Evolutionary conservation across 2,329 filamentous ascomycete species (phyloP), one percentile per base, ranked within the genome.

Genomic region (Balansia obtecta): DNA sequence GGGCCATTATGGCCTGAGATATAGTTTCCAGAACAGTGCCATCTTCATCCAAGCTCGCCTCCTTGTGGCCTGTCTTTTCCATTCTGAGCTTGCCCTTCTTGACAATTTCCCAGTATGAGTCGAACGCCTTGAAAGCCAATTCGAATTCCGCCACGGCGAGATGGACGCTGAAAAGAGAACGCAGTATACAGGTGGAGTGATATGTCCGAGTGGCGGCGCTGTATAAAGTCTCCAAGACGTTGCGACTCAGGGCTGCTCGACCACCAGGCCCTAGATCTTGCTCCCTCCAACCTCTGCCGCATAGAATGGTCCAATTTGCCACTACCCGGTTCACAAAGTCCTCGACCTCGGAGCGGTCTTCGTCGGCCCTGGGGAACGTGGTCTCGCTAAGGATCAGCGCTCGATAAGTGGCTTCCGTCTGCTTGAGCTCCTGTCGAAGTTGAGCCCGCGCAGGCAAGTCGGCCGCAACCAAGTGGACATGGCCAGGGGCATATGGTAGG

Each of bases 201-300:
- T 93, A 98, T 0, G 90, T 95, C 66, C 93, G 95, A 10, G 86
- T 88, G 8, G 91, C 88, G 20, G 90, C 88, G 39, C 85, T 85
- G 66, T 97, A 98, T 7, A 98, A 74, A 30, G 89, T 86, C 65
- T 93, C 90, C 40, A 98, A 76, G 33, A 94, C 82, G 47, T 82
- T 82, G 49, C 85, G 81, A 55, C 86, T 86, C 16, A 91, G 71
- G 20, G 76, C 80, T 60, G 84, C 81, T 58, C 88, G 86, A 9
- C 89, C 90, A 6, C 86, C 88, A 59, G 84, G 80, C 3, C 88
- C 89, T 30, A 96, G 74, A 56, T 95, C 88, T 49, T 81, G 71
- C 55, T 95, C 85, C 41, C 75, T 77, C 90, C 90, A 96, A 15
- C 79, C 79, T 30, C 83, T 78, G 8, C 90, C 87, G 58, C 86